phyloP scores from a whole-genome alignment of 2,329 filamentous ascomycete genomes.

The Diaporthe sp. region DNA sequence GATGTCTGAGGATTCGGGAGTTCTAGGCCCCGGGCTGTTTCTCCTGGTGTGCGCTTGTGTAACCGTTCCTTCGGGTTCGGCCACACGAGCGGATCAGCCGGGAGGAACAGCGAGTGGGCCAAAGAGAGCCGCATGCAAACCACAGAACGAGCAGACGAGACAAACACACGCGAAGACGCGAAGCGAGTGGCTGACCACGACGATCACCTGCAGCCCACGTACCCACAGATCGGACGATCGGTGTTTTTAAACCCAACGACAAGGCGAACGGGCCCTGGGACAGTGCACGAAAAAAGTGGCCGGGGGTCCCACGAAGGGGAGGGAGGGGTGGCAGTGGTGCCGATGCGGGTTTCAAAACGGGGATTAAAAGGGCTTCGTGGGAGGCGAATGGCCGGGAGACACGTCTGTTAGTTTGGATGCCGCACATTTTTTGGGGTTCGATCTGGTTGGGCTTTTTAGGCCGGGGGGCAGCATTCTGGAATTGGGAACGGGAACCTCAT shows the following conservation, averaged over 20 bases:
- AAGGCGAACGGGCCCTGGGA: slow-evolving; percentile 13
- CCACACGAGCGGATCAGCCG: slow-evolving; percentile 27
- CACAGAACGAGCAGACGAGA: slow-evolving; percentile 8
- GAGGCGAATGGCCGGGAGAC: slow-evolving; percentile 26
- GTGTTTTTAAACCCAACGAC: not conserved
- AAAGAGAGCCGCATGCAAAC: slow-evolving; percentile 28
- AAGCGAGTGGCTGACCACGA: slow-evolving; percentile 10
- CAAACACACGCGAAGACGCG: not conserved
- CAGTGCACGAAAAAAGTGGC: slow-evolving; percentile 8
- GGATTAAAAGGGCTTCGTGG: not conserved
- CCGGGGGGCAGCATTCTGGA: slow-evolving; percentile 4
- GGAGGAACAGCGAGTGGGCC: slow-evolving; percentile 20
- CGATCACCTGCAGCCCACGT: slow-evolving; percentile 27
- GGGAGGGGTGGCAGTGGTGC: slow-evolving; percentile 3
- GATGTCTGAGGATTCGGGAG: slow-evolving; percentile 17
- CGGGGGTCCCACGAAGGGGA: not conserved
- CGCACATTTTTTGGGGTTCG: slow-evolving; percentile 3
- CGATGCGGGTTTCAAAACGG: slow-evolving; percentile 23
- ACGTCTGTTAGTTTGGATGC: slow-evolving; percentile 25
- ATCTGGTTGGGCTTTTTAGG: not conserved
- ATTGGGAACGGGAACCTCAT: slow-evolving; percentile 12
- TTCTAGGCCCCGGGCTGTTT: slow-evolving; percentile 5
- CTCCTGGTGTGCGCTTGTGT: slow-evolving; percentile 9
- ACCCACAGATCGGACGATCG: slow-evolving; percentile 32
- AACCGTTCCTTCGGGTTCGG: slow-evolving; percentile 33